These are phyloP conservation scores for Xerocomellus intermedius DNA, from an alignment of 768 basidiomycete genomes.

Conservation along the genomic window DNA sequence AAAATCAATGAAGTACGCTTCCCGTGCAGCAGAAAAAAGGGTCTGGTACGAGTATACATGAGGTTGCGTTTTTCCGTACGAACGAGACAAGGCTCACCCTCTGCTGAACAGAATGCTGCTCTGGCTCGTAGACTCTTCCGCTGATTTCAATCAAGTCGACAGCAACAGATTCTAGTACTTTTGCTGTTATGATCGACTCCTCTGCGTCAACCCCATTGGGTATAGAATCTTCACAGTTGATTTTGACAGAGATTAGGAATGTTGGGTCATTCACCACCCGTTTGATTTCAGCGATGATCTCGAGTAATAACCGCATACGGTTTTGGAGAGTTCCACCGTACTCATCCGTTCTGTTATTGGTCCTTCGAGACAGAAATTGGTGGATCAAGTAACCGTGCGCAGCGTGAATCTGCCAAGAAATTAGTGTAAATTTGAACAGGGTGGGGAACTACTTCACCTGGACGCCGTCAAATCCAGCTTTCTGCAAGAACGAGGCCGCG, in stretches of 20 bases:
- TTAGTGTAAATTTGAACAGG: background rate
- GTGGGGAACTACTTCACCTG: constrained; percentile 34
- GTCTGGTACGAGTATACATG: constrained; percentile 5
- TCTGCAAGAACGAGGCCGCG: constrained; percentile 51
- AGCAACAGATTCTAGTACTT: constrained; percentile 32
- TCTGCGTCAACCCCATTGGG: constrained; percentile 31
- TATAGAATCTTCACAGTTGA: constrained; percentile 31
- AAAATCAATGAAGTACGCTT: constrained; percentile 34
- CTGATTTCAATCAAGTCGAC: constrained; percentile 43
- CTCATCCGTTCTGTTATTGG: constrained; percentile 51
- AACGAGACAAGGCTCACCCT: constrained; percentile 9
- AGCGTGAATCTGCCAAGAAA: constrained; percentile 36
- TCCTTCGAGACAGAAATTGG: constrained; percentile 44
- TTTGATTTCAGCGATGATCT: constrained; percentile 45
- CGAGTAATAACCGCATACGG: constrained; percentile 46
- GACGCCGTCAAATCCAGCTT: constrained; percentile 69
- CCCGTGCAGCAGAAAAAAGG: constrained; percentile 11
- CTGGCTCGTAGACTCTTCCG: constrained; percentile 38
- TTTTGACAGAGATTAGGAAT: constrained; percentile 35
- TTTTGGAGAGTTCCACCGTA: constrained; percentile 58
- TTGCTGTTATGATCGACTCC: constrained; percentile 32
- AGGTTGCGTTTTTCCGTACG: background rate
- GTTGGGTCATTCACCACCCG: constrained; percentile 33
- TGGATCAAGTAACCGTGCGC: constrained; percentile 47
- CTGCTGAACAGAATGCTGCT: background rate